These are phyloP conservation scores for Phytophthora citricola DNA, from an alignment of 352 stramenopile genomes.

Conservation along the genomic window DNA sequence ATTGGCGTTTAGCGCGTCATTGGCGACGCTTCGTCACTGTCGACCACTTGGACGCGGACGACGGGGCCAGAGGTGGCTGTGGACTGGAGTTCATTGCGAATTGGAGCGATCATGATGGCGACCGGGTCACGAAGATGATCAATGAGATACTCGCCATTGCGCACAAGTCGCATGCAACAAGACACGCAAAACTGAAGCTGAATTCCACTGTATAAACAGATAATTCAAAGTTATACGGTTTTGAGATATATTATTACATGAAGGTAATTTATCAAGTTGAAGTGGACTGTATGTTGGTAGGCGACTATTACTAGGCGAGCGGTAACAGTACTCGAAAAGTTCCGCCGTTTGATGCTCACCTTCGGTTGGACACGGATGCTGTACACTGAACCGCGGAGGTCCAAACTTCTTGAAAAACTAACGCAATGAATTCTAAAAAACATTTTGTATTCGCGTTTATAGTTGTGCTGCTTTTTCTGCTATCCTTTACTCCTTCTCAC, in stretches of 20 bases:
- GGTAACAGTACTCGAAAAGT: too few species aligned
- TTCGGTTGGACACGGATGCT: too few species aligned
- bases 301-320: too few species aligned
- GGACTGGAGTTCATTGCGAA: conserved; percentile 11
- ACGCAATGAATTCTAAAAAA: not conserved
- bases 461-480: not conserved
- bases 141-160: conserved; percentile 11
- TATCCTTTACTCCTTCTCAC: conserved; percentile 23
- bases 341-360: too few species aligned
- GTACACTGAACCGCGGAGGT: too few species aligned
- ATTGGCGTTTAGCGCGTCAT: conserved; percentile 4
- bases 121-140: not conserved
- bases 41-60: conserved; percentile 24
- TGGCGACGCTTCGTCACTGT: not conserved
- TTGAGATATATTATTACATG: too few species aligned
- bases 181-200: conserved; percentile 6
- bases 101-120: conserved; percentile 25
- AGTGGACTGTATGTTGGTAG: too few species aligned
- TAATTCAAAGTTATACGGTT: not conserved
- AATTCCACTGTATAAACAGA: not conserved
- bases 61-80: not conserved
- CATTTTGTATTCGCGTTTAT: not conserved
- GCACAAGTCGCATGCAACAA: conserved; percentile 12
- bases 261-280: too few species aligned
- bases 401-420: too few species aligned